phyloP scores from a whole-genome alignment of 768 basidiomycete species.

The Mycena alexandri region DNA sequence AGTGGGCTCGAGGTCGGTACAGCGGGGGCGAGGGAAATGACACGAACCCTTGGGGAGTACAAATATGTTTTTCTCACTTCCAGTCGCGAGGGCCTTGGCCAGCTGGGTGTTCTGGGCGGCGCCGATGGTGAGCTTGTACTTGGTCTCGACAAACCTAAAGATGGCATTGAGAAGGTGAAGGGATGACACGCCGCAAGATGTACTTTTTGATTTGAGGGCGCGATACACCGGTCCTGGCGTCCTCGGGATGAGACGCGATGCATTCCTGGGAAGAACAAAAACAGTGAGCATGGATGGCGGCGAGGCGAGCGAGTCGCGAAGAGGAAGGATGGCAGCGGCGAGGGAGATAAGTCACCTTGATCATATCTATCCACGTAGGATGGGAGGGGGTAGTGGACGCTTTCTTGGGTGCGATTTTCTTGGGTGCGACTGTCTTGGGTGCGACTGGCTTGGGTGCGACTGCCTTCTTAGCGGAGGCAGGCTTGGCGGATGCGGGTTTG shows the following conservation, averaged over 20 bases:
- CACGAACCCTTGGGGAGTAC: slow-evolving; percentile 85
- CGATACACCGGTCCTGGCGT: slow-evolving; percentile 87
- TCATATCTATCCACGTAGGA: slow-evolving; percentile 82
- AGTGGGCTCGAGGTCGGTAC: slow-evolving; percentile 35
- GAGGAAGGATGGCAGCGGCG: slow-evolving; percentile 9
- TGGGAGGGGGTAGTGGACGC: slow-evolving; percentile 55
- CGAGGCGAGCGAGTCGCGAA: slow-evolving; percentile 7
- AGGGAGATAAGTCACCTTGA: slow-evolving; percentile 65
- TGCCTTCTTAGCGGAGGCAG: neutral
- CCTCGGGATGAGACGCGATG: slow-evolving; percentile 78
- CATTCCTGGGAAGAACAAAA: slow-evolving; percentile 77
- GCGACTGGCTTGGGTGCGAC: neutral
- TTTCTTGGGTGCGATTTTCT: slow-evolving; percentile 34
- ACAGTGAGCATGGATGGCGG: slow-evolving; percentile 31
- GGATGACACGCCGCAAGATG: slow-evolving; percentile 7
- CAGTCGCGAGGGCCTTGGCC: slow-evolving; percentile 82
- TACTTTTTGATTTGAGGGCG: slow-evolving; percentile 96
- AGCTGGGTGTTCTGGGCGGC: slow-evolving; percentile 84
- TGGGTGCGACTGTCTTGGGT: slow-evolving; percentile 47
- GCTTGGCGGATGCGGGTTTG: slow-evolving; percentile 16
- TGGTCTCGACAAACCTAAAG: slow-evolving; percentile 83
- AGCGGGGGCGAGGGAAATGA: slow-evolving; percentile 14
- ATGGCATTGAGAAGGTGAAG: slow-evolving; percentile 31
- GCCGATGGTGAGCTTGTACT: slow-evolving; percentile 85
- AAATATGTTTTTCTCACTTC: slow-evolving; percentile 87